Percentiles rank a stretch among this genome's conserved stretches.
These are phyloP conservation scores for Trametes polyzona DNA, from an alignment of 1,284 basidiomycete genomes.

Conservation along the genomic window DNA sequence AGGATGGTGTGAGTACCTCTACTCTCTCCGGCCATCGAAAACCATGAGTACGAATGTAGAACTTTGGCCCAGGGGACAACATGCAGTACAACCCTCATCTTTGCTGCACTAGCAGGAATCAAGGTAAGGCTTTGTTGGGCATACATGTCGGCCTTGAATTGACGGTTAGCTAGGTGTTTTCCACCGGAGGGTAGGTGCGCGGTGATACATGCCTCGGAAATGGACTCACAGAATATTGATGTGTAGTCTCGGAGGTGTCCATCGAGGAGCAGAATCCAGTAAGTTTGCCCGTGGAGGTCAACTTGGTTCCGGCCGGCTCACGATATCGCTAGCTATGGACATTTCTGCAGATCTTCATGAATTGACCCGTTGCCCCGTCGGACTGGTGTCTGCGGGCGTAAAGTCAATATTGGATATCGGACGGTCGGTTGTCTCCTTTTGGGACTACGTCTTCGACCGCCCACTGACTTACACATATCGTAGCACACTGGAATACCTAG, in stretches of 20 bases:
- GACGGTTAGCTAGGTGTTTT: slow-evolving; percentile 60
- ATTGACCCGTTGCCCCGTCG: slow-evolving; percentile 83
- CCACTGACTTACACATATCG: neutral
- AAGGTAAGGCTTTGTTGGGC: slow-evolving; percentile 53
- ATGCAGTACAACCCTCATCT: slow-evolving; percentile 85
- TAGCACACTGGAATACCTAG: slow-evolving; percentile 95
- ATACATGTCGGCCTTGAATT: neutral
- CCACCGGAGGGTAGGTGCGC: slow-evolving; percentile 74
- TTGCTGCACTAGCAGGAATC: slow-evolving; percentile 84
- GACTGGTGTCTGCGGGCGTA: slow-evolving; percentile 91
- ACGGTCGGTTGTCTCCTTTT: slow-evolving; percentile 43
- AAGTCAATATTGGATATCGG: slow-evolving; percentile 97
- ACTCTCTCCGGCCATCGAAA: neutral
- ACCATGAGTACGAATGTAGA: neutral
- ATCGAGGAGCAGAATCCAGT: slow-evolving; percentile 91
- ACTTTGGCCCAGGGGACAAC: slow-evolving; percentile 68
- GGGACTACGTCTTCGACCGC: neutral
- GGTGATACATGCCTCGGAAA: neutral
- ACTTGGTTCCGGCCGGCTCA: neutral
- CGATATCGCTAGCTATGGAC: slow-evolving; percentile 75
- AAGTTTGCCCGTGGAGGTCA: slow-evolving; percentile 31
- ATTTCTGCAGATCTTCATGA: slow-evolving; percentile 92
- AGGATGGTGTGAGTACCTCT: slow-evolving; percentile 55
- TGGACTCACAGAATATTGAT: slow-evolving; percentile 2
- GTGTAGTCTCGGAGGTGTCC: slow-evolving; percentile 86